A percentile compares a stretch with the other conserved stretches of the same genome.
Conservation (phyloP, 208 protist species). For the Trypanosoma rangeli region DNA sequence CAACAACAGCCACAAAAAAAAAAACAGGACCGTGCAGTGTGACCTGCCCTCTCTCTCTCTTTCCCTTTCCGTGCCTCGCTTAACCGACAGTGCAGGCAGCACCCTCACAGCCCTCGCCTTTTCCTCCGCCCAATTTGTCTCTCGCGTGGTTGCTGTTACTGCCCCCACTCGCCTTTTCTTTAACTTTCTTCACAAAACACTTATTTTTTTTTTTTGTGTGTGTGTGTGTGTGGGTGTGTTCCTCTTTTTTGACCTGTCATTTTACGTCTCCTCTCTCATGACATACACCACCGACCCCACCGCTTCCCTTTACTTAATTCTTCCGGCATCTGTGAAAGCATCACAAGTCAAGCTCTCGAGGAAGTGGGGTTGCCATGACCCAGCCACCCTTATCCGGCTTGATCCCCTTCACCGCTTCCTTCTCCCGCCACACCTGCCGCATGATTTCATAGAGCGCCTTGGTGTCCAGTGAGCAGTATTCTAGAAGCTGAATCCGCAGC, state of each 20-base stretch:
- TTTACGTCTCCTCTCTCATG: not conserved
- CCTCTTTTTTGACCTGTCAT: not conserved
- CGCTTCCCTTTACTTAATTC: not conserved
- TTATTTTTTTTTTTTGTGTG: not conserved
- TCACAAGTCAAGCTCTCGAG: conserved; percentile 51
- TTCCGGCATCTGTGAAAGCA: not conserved
- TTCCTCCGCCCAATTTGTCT: not conserved
- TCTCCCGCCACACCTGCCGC: conserved; percentile 77
- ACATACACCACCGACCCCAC: not conserved
- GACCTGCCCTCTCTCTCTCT: not conserved
- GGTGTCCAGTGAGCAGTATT: conserved; percentile 91
- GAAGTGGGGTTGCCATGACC: conserved; percentile 63
- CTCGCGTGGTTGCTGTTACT: not conserved
- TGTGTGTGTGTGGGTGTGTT: not conserved
- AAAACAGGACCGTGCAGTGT: not conserved
- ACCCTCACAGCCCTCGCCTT: not conserved
- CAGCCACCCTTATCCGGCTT: conserved; percentile 80
- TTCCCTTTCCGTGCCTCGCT: not conserved
- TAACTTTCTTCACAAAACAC: not conserved
- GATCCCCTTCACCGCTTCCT: conserved; percentile 39
- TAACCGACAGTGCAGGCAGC: not conserved
- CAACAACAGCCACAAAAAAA: not conserved
- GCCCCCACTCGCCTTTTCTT: not conserved
- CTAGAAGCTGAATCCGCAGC: conserved; percentile 84
- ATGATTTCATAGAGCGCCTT: conserved; percentile 88